Base-by-base conservation (phyloP, 768 basidiomycete genomes). In the Suillus americanus region DNA sequence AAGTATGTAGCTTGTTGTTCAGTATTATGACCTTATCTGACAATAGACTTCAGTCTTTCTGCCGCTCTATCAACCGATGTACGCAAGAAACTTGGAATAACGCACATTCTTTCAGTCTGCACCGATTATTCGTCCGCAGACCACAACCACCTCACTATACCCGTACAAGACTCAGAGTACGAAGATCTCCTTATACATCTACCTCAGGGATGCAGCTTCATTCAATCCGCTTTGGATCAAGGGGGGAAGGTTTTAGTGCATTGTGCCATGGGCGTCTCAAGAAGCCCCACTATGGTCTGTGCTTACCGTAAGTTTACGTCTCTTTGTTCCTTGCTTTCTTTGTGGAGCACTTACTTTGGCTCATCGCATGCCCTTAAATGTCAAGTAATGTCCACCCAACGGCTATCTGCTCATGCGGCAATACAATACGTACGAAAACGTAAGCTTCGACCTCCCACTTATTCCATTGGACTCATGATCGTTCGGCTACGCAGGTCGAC, bases 261-360 rank as follows among this genome's bases (percentile, higher is more conserved):
- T 66, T 91, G 90, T 70, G 78, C 86, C 12, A 88, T 90, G 85
- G 91, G 90, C 6, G 75, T 91, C 9, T 92, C 88, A 0, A 80
- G 90, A 66, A 90, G 89, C 67, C 79, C 85, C 45, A 86, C 89
- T 10, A 83, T 85, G 30, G 78, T 87, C 30, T 83, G 82, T 59
- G 86, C 85, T 18, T 87, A 82, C 71, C 72, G 83, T 86, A 72
- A 75, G 84, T 79, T 18, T 28, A 10, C 56, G 45, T 62, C 30
- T 53, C n/a, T 64, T n/a, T 28, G 16, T 14, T 38, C 35, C 37
- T 38, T 18, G 43, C 41, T 62, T 64, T 40, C 62, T 38, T 51
- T 53, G 25, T 40, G 55, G 53, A 54, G 37, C 54, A 57, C 51
- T 54, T 16, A 38, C 2, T 46, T 53, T 67, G 38, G 23, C 38